Evolutionary conservation across 805 yeast genomes (phyloP).

Genomic region (Hemisphaericaspora nanyangensis): DNA sequence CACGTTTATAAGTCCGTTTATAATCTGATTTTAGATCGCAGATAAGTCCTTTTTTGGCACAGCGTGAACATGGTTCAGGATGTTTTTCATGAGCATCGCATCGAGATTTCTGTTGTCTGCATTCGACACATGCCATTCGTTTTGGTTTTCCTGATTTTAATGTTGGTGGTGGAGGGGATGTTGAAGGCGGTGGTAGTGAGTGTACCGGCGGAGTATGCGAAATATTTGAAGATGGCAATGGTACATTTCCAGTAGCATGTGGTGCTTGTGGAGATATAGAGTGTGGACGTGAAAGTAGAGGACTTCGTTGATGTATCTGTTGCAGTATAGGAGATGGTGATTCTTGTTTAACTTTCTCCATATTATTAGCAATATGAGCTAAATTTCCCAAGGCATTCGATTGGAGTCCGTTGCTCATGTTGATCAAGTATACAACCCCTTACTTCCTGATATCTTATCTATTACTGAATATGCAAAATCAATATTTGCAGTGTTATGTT

Average conservation of each 20-base stretch:
- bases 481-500: too few species aligned
- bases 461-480: too few species aligned
- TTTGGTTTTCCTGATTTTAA: conserved; percentile 30
- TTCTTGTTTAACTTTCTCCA: conserved; percentile 31
- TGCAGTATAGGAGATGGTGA: conserved; percentile 6
- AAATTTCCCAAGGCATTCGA: conserved; percentile 26
- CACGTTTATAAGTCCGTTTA: conserved; percentile 86
- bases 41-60: conserved; percentile 61
- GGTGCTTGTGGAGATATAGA: conserved; percentile 6
- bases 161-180: not conserved
- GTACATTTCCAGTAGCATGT: not conserved
- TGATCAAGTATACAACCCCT: too few species aligned
- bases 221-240: not conserved
- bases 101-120: conserved; percentile 90
- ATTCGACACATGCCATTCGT: conserved; percentile 88
- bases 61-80: conserved; percentile 81
- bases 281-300: not conserved
- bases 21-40: conserved; percentile 79
- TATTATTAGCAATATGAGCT: conserved; percentile 40
- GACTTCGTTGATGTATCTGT: not conserved
- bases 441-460: too few species aligned
- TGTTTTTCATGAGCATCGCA: conserved; percentile 80
- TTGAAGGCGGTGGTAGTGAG: not conserved
- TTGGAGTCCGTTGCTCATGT: not conserved
- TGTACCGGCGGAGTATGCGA: not conserved